phyloP scores from a whole-genome alignment of 257 asterid species.

The Gentiana macrophylla region DNA sequence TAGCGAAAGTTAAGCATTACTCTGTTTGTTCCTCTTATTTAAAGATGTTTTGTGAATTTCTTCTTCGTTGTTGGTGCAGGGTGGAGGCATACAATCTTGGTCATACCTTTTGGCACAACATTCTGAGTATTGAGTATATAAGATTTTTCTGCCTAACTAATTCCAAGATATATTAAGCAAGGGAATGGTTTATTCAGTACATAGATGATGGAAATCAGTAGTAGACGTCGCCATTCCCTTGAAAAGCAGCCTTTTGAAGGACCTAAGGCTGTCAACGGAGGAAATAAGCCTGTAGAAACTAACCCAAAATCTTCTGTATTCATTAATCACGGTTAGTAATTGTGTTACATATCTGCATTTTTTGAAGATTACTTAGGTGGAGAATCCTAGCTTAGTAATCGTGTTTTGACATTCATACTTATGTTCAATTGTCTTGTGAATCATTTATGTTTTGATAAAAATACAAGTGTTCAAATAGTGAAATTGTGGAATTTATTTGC shows the following conservation, averaged over 20 bases:
- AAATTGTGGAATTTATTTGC: not conserved
- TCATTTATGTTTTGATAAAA: not conserved
- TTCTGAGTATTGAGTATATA: conserved; percentile 13
- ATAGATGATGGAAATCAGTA: conserved; percentile 36
- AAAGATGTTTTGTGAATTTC: not conserved
- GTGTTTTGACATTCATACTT: no score
- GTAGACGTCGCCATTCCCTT: conserved; percentile 27
- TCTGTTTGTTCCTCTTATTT: not conserved
- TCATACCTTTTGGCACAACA: conserved; percentile 6
- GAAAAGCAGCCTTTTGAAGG: conserved; percentile 44
- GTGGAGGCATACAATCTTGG: conserved; percentile 3
- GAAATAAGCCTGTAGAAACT: conserved; percentile 37
- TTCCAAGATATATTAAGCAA: conserved; percentile 5
- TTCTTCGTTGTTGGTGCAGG: conserved; percentile 14
- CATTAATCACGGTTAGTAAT: conserved; percentile 54
- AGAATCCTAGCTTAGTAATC: no score
- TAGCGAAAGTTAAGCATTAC: no score
- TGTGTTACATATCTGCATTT: not conserved
- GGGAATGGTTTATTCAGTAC: conserved; percentile 42
- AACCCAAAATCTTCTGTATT: conserved; percentile 26
- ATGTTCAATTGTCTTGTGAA: not conserved
- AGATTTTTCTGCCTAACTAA: conserved; percentile 6
- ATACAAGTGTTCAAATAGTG: not conserved
- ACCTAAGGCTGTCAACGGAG: conserved; percentile 22
- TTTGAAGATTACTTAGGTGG: no score